phyloP scores from a whole-genome alignment of 2,329 filamentous ascomycete genomes.

The Calonectria henricotiae region DNA sequence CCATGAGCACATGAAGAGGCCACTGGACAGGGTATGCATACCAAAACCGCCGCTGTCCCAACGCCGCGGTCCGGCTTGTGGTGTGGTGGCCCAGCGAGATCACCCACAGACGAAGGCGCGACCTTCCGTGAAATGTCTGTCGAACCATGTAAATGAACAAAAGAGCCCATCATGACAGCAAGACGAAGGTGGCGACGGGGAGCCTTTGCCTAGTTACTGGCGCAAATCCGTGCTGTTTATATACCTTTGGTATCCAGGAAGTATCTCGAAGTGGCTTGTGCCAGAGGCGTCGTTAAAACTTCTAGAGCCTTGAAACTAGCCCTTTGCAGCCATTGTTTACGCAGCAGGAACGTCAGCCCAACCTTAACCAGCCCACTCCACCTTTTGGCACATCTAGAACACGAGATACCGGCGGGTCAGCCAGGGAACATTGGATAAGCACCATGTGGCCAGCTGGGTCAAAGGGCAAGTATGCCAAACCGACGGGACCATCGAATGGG shows the following conservation, averaged over 20 bases:
- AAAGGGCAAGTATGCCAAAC: too few species aligned
- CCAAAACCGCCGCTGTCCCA: not conserved
- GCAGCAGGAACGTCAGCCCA: slow-evolving; percentile 16
- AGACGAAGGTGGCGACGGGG: not conserved
- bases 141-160: not conserved
- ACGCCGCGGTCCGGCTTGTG: not conserved
- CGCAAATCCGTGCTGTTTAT: not conserved
- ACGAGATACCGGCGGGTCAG: not conserved
- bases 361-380: not conserved
- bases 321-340: not conserved
- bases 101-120: not conserved
- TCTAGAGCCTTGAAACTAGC: slow-evolving; percentile 5
- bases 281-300: slow-evolving; percentile 5
- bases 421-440: not conserved
- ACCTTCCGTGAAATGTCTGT: not conserved
- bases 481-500: too few species aligned
- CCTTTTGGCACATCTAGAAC: not conserved
- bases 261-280: slow-evolving; percentile 2
- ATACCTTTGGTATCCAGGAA: not conserved
- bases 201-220: not conserved
- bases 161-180: not conserved
- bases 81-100: not conserved
- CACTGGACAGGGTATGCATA: not conserved
- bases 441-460: not conserved
- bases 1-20: not conserved